phyloP scores from a whole-genome alignment of 2,329 filamentous ascomycete species.

The Dryadomyces sulphureus region DNA sequence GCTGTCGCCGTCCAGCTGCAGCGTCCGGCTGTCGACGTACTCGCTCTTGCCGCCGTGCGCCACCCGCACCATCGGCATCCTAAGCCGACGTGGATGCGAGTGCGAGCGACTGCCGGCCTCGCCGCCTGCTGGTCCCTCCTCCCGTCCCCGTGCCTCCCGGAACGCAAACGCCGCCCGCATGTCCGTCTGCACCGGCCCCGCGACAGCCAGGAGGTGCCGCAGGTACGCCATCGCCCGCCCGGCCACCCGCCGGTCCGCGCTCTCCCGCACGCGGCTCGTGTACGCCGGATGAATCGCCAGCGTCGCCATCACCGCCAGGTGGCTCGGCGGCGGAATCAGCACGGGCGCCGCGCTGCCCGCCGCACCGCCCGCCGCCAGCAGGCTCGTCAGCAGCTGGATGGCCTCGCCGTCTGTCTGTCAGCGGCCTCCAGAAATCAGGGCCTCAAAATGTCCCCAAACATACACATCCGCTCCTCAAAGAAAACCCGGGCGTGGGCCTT shows the following conservation, averaged over 20 bases:
- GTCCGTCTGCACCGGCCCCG: conserved; percentile 56
- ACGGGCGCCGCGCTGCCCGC: conserved; percentile 24
- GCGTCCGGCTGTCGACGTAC: conserved; percentile 8
- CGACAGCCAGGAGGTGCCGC: conserved; percentile 45
- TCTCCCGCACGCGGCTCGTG: conserved; percentile 55
- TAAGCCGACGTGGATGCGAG: conserved; percentile 11
- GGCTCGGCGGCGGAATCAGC: conserved; percentile 52
- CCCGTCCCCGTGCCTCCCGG: conserved; percentile 11
- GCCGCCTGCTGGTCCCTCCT: background rate
- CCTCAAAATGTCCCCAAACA: conserved; percentile 2
- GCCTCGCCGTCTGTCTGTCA: conserved; percentile 33
- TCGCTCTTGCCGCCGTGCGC: conserved; percentile 8
- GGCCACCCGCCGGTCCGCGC: conserved; percentile 46
- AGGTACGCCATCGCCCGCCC: conserved; percentile 57
- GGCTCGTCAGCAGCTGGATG: conserved; percentile 47
- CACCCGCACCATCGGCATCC: conserved; percentile 3
- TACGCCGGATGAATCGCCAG: conserved; percentile 68
- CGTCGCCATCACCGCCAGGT: conserved; percentile 65
- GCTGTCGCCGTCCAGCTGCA: background rate
- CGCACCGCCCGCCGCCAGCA: conserved; percentile 39
- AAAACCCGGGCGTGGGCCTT: conserved; percentile 54
- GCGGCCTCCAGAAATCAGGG: no score
- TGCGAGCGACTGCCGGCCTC: background rate
- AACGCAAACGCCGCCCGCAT: conserved; percentile 64
- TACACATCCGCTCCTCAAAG: conserved; percentile 54